Evolutionary conservation across 371 early-diverging fungal genomes (phyloP).

Genomic region (Mortierella sp.): DNA sequence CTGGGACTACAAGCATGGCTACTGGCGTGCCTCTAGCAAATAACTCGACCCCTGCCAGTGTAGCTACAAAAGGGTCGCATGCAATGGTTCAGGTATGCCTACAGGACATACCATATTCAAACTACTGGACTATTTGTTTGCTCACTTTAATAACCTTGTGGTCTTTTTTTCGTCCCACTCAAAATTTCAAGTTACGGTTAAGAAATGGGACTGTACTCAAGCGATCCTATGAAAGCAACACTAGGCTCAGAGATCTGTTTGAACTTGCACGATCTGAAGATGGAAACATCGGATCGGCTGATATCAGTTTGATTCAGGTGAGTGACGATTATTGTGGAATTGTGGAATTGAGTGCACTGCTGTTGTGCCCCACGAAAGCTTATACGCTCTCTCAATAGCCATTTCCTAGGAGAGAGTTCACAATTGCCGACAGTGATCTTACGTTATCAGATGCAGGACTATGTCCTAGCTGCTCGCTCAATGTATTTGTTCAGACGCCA

Average conservation of each 20-base stretch:
- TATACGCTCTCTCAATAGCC: conserved; percentile 19
- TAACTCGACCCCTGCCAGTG: background rate
- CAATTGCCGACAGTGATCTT: conserved; percentile 19
- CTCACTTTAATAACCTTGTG: background rate
- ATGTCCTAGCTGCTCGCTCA: conserved; percentile 52
- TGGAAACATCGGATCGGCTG: conserved; percentile 39
- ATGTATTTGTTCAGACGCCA: conserved; percentile 43
- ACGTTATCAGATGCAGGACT: conserved; percentile 30
- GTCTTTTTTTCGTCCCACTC: no score
- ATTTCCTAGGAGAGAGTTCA: conserved; percentile 50
- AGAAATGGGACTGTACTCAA: conserved; percentile 45
- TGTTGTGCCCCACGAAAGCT: background rate
- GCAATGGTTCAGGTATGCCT: conserved; percentile 28
- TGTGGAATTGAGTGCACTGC: background rate
- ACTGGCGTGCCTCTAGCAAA: background rate
- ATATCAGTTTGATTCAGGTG: conserved; percentile 52
- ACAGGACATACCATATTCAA: background rate
- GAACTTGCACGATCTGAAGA: conserved; percentile 42
- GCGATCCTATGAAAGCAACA: conserved; percentile 21
- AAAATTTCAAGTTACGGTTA: conserved; percentile 27
- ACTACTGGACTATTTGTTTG: background rate
- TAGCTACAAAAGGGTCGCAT: background rate
- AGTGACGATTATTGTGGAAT: background rate
- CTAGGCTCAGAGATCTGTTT: conserved; percentile 31
- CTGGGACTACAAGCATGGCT: background rate